A percentile compares a stretch with the other conserved stretches of the same genome.
Evolutionary conservation across 768 basidiomycete genomes (phyloP).

Genomic region (Russula abietina): DNA sequence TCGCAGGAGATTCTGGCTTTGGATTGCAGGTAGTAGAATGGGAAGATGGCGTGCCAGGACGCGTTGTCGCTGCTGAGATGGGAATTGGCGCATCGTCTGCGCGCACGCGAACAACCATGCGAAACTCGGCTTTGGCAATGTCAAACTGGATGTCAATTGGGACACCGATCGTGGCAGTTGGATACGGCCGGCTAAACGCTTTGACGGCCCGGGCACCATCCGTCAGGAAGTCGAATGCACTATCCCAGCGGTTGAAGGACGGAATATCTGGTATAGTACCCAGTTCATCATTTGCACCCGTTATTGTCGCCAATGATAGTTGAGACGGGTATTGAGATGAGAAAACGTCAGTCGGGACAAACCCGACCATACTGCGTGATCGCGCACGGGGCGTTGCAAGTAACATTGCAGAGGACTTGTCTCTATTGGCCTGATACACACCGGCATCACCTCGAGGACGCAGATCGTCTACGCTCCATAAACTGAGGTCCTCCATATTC

Average conservation of each 20-base stretch:
- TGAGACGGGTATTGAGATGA: conserved; percentile 31
- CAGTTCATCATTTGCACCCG: conserved; percentile 24
- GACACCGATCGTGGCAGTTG: conserved; percentile 64
- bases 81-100: conserved; percentile 45
- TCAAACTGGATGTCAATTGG: conserved; percentile 69
- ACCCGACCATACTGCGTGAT: conserved; percentile 9
- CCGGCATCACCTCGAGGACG: conserved; percentile 27
- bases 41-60: conserved; percentile 23
- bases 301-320: conserved; percentile 36
- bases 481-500: conserved; percentile 92
- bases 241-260: conserved; percentile 36
- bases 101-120: conserved; percentile 57
- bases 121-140: conserved; percentile 62
- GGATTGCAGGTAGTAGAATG: conserved; percentile 24
- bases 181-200: conserved; percentile 84
- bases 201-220: conserved; percentile 80
- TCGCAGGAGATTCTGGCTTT: conserved; percentile 44
- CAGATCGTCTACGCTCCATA: conserved; percentile 80
- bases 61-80: conserved; percentile 16
- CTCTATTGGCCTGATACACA: conserved; percentile 29
- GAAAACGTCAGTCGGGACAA: not conserved
- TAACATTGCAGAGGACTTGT: conserved; percentile 39
- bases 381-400: conserved; percentile 30
- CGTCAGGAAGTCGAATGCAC: conserved; percentile 68
- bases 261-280: conserved; percentile 21